Conservation (phyloP, 768 basidiomycete species). For the Leccinum barrowsii region DNA sequence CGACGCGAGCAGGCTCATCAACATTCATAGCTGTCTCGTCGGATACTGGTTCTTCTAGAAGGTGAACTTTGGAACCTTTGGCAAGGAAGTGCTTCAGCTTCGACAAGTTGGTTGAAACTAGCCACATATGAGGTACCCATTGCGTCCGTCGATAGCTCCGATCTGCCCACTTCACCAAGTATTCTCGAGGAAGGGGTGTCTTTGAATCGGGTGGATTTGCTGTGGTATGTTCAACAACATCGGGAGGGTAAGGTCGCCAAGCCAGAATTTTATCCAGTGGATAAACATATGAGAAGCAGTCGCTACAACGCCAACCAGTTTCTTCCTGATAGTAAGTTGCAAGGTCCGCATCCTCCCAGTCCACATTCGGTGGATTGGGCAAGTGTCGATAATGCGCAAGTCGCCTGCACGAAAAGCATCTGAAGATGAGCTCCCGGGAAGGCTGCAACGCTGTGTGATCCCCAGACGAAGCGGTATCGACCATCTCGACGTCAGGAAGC, state of each 20-base stretch:
- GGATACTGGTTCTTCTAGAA: constrained; percentile 49
- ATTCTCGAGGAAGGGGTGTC: constrained; percentile 74
- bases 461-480: constrained; percentile 19
- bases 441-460: constrained; percentile 17
- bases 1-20: constrained; percentile 23
- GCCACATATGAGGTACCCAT: constrained; percentile 95
- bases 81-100: constrained; percentile 77
- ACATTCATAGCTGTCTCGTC: constrained; percentile 25
- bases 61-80: constrained; percentile 63
- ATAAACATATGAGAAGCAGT: constrained; percentile 72
- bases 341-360: constrained; percentile 39
- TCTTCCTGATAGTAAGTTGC: constrained; percentile 58
- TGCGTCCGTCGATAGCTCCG: constrained; percentile 74
- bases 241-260: constrained; percentile 79
- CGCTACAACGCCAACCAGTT: constrained; percentile 65
- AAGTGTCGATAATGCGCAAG: constrained; percentile 80
- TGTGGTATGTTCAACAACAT: constrained; percentile 51
- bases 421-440: constrained; percentile 58
- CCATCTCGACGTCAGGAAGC: constrained; percentile 35
- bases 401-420: constrained; percentile 82
- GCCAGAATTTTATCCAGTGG: constrained; percentile 82
- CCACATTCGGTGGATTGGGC: constrained; percentile 40
- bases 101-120: constrained; percentile 57
- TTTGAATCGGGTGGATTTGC: constrained; percentile 50
- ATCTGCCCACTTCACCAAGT: constrained; percentile 86